Evolutionary conservation across 768 basidiomycete species (phyloP).

Genomic region (Coprinopsis strossmayeri): DNA sequence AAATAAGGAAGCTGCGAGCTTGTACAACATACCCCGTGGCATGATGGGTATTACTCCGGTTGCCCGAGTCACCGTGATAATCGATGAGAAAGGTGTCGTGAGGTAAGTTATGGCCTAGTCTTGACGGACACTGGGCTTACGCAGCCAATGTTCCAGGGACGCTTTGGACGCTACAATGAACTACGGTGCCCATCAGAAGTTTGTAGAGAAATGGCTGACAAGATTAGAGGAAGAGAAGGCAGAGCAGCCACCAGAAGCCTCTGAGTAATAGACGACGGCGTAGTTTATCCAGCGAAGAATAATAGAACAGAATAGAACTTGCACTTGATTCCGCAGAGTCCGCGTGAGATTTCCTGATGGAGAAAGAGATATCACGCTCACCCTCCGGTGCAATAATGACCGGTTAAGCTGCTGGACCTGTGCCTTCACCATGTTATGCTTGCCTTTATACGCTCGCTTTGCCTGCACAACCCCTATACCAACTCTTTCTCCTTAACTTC

Average conservation of each 20-base stretch:
- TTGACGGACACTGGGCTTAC: background rate
- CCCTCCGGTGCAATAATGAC: background rate
- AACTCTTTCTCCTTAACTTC: background rate
- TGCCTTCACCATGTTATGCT: background rate
- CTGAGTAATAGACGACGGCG: background rate
- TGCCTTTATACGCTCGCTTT: background rate
- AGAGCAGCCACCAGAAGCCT: slow-evolving; percentile 1
- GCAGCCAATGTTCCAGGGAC: slow-evolving; percentile 33
- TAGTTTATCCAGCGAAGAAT: background rate
- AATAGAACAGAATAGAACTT: background rate
- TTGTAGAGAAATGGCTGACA: slow-evolving; percentile 63
- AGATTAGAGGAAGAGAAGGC: slow-evolving; percentile 35
- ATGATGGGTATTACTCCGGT: slow-evolving; percentile 56
- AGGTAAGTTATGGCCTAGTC: slow-evolving; percentile 33
- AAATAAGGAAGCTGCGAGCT: slow-evolving; percentile 53
- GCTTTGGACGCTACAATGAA: slow-evolving; percentile 54
- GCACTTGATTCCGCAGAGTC: background rate
- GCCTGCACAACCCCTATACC: background rate
- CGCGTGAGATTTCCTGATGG: background rate
- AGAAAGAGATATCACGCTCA: slow-evolving; percentile 5
- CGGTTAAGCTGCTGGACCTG: background rate
- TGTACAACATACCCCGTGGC: slow-evolving; percentile 61
- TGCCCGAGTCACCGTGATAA: slow-evolving; percentile 68
- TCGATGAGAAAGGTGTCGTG: slow-evolving; percentile 65
- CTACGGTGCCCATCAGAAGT: slow-evolving; percentile 61